Percentiles rank a stretch among this genome's conserved stretches.
These are phyloP conservation scores for Lycium barbarum DNA, from an alignment of 257 asterid species.

Conservation along the genomic window DNA sequence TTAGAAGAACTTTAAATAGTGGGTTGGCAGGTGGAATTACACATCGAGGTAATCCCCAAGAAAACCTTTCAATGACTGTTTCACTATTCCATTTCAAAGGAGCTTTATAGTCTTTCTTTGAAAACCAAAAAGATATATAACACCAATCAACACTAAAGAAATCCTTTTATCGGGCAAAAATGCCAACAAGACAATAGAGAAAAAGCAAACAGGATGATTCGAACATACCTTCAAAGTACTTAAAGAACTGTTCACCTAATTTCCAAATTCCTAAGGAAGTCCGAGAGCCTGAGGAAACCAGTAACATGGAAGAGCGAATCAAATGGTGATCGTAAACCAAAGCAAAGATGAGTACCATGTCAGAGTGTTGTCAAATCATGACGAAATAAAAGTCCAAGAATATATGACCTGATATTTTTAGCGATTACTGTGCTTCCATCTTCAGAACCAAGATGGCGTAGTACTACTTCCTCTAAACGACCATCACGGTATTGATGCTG, in stretches of 20 bases:
- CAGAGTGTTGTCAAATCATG: neutral
- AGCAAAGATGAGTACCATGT: constrained; percentile 14
- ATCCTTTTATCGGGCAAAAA: neutral
- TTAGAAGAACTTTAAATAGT: neutral
- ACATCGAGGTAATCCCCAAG: neutral
- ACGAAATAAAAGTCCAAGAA: constrained; percentile 15
- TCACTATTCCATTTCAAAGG: constrained; percentile 14
- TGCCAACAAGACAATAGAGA: constrained; percentile 2
- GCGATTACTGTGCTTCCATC: constrained; percentile 77
- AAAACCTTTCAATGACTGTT: neutral
- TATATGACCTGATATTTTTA: constrained; percentile 68
- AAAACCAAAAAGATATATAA: constrained; percentile 9
- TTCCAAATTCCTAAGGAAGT: constrained; percentile 71
- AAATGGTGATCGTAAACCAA: neutral
- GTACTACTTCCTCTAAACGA: constrained; percentile 74
- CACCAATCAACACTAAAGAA: neutral
- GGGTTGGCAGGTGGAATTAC: neutral
- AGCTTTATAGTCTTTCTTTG: neutral
- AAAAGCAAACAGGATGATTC: constrained; percentile 9
- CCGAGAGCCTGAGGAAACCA: constrained; percentile 73
- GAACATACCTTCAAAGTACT: constrained; percentile 15
- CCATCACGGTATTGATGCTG: constrained; percentile 91
- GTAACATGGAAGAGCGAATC: constrained; percentile 23
- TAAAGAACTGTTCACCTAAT: constrained; percentile 51
- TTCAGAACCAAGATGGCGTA: constrained; percentile 77